Base-by-base conservation (phyloP, 1,284 basidiomycete genomes). In the Entoloma clypeatum region DNA sequence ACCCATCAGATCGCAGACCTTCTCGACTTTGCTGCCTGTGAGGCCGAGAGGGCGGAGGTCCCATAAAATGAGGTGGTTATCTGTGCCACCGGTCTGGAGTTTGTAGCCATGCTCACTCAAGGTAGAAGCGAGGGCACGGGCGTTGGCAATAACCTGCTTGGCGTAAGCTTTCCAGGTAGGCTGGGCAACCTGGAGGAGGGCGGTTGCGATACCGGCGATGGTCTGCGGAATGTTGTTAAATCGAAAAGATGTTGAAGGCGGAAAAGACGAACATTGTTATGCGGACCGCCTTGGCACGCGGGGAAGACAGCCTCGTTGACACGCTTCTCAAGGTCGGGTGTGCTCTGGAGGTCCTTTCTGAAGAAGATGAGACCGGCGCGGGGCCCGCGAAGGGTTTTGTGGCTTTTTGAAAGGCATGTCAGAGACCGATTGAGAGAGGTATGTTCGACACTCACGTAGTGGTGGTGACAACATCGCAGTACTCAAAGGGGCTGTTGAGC, bases 241-340 rank as follows among this genome's bases (percentile, higher is more conserved):
- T 43, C 23, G 25, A 17, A 22, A 25, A 11, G 7, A 36, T 5
- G 9, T 18, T 14, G 1, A 24, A 23, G 19, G 14, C 4, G 31
- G 40, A 36, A 16, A n/a, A 9, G 14, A 65, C 78, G 43, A 50
- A 88, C 86, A 75, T 98, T 95, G 77, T 99, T 99, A 78, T 99
- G 96, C 36, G 96, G 96, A 39, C 96, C 96, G 71, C 96, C 96
- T 74, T 99, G 96, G 81, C 95, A 99, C 32, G 96, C 96, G 44
- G 96, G 96, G 86, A 99, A 99, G 55, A 99, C 96, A 49, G 96
- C 93, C 34, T 94, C 91, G 67, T 99, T 99, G 60, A 99, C 85
- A 43, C 92, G 87, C 66, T 88, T 88, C 78, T 99, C 95, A 41
- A 99, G 79, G 59, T 97, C 89, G 56, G 76, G 63, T 23, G 76